Percentiles rank a stretch among this genome's conserved stretches.
These are phyloP conservation scores for Suillus alpinus DNA, from an alignment of 768 basidiomycete genomes.

Conservation along the genomic window DNA sequence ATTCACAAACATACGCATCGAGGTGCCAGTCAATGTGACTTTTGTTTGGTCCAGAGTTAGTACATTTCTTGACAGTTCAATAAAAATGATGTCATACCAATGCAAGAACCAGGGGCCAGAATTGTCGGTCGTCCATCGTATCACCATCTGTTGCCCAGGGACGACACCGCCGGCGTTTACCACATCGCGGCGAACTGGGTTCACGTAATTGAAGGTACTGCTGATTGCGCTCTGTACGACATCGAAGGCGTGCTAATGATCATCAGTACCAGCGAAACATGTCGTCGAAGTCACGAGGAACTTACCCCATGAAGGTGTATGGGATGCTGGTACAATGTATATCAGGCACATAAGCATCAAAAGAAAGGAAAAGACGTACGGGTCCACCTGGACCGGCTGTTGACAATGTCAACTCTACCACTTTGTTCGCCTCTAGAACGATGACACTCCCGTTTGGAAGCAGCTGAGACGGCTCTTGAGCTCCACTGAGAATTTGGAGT, in stretches of 20 bases:
- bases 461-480: constrained; percentile 26
- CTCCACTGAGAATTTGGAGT: constrained; percentile 43
- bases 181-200: constrained; percentile 54
- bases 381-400: constrained; percentile 6
- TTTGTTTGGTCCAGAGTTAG: not conserved
- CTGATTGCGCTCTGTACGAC: constrained; percentile 44
- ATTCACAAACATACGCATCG: constrained; percentile 10
- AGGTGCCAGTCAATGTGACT: constrained; percentile 20
- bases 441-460: constrained; percentile 24
- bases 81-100: constrained; percentile 9
- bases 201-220: constrained; percentile 38
- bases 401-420: constrained; percentile 19
- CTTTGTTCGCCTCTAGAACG: constrained; percentile 23
- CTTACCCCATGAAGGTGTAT: constrained; percentile 45
- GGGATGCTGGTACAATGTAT: constrained; percentile 30
- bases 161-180: constrained; percentile 34
- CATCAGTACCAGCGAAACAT: not conserved
- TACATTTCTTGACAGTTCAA: not conserved
- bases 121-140: constrained; percentile 52
- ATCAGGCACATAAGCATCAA: not conserved
- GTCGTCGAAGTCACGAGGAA: not conserved
- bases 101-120: constrained; percentile 41
- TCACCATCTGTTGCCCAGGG: constrained; percentile 30
- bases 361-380: not conserved
- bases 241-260: constrained; percentile 40